Evolutionary conservation across 441 rosid genomes (phyloP).

Genomic region (Rhodomyrtus psidioides): DNA sequence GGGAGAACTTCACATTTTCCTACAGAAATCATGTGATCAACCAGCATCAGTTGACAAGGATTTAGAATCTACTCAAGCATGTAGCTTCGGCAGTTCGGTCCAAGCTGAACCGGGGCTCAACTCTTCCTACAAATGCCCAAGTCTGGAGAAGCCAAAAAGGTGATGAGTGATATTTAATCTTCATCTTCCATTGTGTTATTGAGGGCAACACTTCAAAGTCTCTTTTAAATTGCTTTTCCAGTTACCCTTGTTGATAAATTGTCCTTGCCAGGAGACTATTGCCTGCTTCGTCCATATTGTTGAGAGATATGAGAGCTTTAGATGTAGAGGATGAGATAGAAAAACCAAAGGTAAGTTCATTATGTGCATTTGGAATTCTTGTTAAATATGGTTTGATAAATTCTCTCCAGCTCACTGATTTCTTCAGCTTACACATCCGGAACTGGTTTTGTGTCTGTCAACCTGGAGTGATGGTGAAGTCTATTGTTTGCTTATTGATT

Average conservation of each 20-base stretch:
- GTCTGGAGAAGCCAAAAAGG: conserved; percentile 65
- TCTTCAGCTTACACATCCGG: background rate
- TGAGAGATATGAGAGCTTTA: conserved; percentile 48
- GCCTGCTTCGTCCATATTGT: conserved; percentile 64
- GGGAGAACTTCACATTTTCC: background rate
- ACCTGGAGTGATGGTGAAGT: background rate
- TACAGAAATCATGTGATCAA: conserved; percentile 20
- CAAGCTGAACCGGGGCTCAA: conserved; percentile 16
- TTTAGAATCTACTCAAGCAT: conserved; percentile 8
- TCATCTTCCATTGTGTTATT: background rate
- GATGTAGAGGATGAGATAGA: conserved; percentile 48
- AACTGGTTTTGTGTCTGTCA: background rate
- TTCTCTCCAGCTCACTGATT: background rate
- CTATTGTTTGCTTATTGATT: background rate
- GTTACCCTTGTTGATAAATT: background rate
- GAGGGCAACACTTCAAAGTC: background rate
- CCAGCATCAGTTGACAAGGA: conserved; percentile 1
- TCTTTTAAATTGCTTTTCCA: background rate
- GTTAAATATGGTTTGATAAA: background rate
- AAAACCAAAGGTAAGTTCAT: conserved; percentile 47
- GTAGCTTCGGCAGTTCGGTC: conserved; percentile 11
- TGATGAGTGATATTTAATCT: background rate
- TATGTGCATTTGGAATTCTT: background rate
- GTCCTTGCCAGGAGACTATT: conserved; percentile 58
- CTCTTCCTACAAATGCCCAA: conserved; percentile 24